Conservation (phyloP, 768 basidiomycete genomes). For the Boletus sp. region DNA sequence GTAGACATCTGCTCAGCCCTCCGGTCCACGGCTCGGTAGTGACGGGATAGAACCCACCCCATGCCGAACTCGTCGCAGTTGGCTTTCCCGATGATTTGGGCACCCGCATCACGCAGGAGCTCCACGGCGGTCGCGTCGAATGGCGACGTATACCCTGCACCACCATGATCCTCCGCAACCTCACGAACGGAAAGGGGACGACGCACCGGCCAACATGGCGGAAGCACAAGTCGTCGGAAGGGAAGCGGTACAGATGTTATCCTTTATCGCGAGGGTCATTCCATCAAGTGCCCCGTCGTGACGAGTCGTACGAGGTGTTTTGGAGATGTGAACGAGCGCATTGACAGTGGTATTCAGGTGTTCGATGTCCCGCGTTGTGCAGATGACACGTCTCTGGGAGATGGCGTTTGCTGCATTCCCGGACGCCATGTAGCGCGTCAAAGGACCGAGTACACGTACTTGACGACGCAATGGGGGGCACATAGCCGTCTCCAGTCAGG, state of each 20-base stretch:
- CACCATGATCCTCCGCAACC: background rate
- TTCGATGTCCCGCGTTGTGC: constrained; percentile 4
- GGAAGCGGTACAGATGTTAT: constrained; percentile 72
- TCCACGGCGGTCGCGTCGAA: constrained; percentile 85
- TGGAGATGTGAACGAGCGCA: constrained; percentile 45
- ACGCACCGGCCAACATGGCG: constrained; percentile 60
- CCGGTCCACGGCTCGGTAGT: background rate
- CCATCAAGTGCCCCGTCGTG: constrained; percentile 34
- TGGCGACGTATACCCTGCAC: constrained; percentile 67
- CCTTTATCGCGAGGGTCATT: constrained; percentile 73
- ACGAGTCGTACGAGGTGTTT: background rate
- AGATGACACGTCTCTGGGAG: constrained; percentile 5
- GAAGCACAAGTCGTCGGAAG: constrained; percentile 80
- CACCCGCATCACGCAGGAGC: constrained; percentile 57
- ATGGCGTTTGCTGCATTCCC: background rate
- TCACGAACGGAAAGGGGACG: background rate
- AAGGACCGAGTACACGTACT: background rate
- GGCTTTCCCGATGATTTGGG: constrained; percentile 78
- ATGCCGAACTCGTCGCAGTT: constrained; percentile 99
- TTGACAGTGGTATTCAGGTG: constrained; percentile 44
- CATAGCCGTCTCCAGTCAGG: background rate
- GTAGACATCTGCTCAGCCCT: background rate
- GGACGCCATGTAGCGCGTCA: background rate
- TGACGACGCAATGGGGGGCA: background rate
- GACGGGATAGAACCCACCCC: constrained; percentile 57